Evolutionary conservation across 2,329 filamentous ascomycete species (phyloP), one percentile per base, ranked within the genome.

Genomic region (Aspergillus bombycis): DNA sequence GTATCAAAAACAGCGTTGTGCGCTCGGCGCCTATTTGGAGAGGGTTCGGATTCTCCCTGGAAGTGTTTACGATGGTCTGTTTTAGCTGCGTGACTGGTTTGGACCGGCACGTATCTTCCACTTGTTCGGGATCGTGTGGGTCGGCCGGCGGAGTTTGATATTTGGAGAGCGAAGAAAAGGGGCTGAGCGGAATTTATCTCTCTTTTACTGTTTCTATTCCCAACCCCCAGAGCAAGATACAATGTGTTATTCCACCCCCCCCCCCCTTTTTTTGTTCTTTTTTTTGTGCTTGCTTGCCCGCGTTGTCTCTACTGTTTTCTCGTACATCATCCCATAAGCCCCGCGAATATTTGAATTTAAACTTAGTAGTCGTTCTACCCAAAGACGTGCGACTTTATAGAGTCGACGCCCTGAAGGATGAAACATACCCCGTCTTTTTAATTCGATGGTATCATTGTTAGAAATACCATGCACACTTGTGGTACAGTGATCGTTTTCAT

Each of bases 101-200:
- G 71, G 71, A 74, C 74, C 71, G 71, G 72, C 71, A 74, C 70
- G 70, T 76, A 68, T 74, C 66, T 73, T 75, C 70, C 70, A 75
- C 69, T 68, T 74, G 66, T 74, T 74, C 70, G 72, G 71, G 71
- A 74, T 73, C 65, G 69, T 72, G 70, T 75, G 72, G 74, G 75
- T 75, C 72, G 74, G 75, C 71, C 75, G 74, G 75, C 73, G 77
- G 77, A 79, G 77, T 79, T 79, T 78, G 76, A 77, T 77, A 76
- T 78, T 75, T 74, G 75, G 75, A 75, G 74, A 74, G 73, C 70
- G 71, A 72, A 71, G 73, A 74, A 77, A 77, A 75, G 71, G 73
- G 75, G 72, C 72, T 71, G 76, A 76, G 72, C 74, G 75, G 76
- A 77, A 77, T 76, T 74, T 75, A 75, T 77, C 74, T 77, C 74